Evolutionary conservation across 345 rosid species (phyloP), one percentile per base, ranked within the genome.

Genomic region (Linum trigynum): DNA sequence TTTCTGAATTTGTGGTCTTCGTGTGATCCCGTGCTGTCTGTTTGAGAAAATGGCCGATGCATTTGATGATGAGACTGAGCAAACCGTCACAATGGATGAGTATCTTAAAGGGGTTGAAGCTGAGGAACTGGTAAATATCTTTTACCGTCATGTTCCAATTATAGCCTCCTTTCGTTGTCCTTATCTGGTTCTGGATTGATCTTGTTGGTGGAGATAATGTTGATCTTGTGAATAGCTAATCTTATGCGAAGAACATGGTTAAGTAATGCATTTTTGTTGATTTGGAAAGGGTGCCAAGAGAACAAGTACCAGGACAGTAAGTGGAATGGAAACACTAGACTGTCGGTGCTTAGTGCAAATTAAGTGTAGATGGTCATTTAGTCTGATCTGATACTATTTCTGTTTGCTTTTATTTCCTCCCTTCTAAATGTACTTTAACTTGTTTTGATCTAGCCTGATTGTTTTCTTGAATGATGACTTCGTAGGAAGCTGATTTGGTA

Each of bases 401-500:
- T 1, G 0, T 23, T 23, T 23, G 32, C 32, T 23, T 23, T 23
- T 23, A 23, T 23, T 15, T 2, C 14, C 14, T 48, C 53, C n/a
- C n/a, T n/a, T n/a, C n/a, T n/a, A 23, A 23, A 23, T 23, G 32
- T 23, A 23, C 11, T 4, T 48, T 15, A 48, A 48, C 53, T 48
- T 48, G 6, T 4, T 41, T 5, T 0, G 3, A 48, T 3, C 53
- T 7, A 9, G 9, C 9, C 53, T 48, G 14, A 48, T 23, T 48
- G 17, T 36, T 6, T 1, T 62, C 42, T 45, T 67, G 62, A 64
- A 39, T 67, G 48, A 40, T 50, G 48, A 65, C 48, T 62, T 35
- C 55, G 16, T 78, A 94, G 99, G 92, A 86, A 69, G 95, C 90
- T 1, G 95, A 90, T 80, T 78, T 94, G 91, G 92, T 91, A 73